These are phyloP conservation scores for Rhizophagus prolifer DNA, from an alignment of 192 early-diverging fungal species.

Conservation along the genomic window DNA sequence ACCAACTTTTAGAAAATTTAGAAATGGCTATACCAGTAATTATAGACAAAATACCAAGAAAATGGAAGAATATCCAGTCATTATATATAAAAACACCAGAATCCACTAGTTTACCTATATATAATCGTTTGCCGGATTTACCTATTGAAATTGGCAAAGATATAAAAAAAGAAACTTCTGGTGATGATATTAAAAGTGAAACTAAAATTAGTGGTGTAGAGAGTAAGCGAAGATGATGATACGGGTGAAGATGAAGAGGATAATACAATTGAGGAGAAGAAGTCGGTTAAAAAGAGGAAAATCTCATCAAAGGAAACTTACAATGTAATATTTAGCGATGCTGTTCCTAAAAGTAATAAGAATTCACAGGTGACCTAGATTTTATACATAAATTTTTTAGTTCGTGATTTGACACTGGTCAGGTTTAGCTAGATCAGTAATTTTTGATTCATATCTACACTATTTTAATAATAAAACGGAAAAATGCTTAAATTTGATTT, in stretches of 20 bases:
- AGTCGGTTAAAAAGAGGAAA: neutral
- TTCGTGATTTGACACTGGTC: no score
- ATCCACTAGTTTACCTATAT: slow-evolving; percentile 83
- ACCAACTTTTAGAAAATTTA: slow-evolving; percentile 78
- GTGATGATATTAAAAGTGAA: no score
- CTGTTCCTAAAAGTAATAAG: neutral
- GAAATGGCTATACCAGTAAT: slow-evolving; percentile 59
- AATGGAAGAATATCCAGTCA: slow-evolving; percentile 84
- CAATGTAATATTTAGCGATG: no score
- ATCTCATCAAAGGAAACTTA: neutral
- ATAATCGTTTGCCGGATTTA: slow-evolving; percentile 39
- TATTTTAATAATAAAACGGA: no score
- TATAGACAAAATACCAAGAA: slow-evolving; percentile 66
- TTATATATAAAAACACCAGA: slow-evolving; percentile 81
- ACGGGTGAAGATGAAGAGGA: neutral
- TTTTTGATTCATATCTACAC: no score
- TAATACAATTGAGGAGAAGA: neutral
- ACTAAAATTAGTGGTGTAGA: no score
- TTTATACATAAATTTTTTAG: neutral
- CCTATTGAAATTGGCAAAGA: neutral
- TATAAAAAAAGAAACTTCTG: neutral
- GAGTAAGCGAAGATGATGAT: no score
- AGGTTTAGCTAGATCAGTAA: no score
- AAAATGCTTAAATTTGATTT: no score
- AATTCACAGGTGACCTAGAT: neutral